Evolutionary conservation across 2,329 filamentous ascomycete species (phyloP).

Genomic region (Diaporthe helianthi): DNA sequence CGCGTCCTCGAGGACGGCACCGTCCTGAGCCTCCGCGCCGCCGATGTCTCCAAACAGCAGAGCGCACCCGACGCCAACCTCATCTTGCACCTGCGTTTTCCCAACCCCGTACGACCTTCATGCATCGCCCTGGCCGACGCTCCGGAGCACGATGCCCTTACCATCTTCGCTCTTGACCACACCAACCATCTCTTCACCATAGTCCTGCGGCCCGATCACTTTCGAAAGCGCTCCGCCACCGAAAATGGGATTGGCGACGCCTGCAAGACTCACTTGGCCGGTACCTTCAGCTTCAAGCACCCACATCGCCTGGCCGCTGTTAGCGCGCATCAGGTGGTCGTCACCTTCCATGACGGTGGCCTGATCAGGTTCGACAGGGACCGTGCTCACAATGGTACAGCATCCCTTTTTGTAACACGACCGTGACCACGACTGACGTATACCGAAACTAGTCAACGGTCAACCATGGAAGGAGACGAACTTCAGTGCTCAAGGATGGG

Average conservation of each 20-base stretch:
- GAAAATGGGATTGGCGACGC: slow-evolving; percentile 78
- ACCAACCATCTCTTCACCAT: slow-evolving; percentile 84
- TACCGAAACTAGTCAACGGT: slow-evolving; percentile 38
- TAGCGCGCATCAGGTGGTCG: slow-evolving; percentile 74
- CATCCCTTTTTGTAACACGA: neutral
- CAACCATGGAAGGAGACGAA: slow-evolving; percentile 73
- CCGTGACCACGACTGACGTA: neutral
- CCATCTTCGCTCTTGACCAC: slow-evolving; percentile 80
- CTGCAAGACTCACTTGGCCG: slow-evolving; percentile 76
- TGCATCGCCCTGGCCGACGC: slow-evolving; percentile 86
- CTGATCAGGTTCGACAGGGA: slow-evolving; percentile 74
- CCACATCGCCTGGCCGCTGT: slow-evolving; percentile 83
- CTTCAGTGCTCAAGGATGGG: slow-evolving; percentile 77
- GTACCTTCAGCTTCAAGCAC: slow-evolving; percentile 77
- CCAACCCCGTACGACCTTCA: slow-evolving; percentile 73
- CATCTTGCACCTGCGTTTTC: slow-evolving; percentile 80
- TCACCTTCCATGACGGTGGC: slow-evolving; percentile 82
- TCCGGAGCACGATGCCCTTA: slow-evolving; percentile 77
- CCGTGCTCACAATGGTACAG: slow-evolving; percentile 54
- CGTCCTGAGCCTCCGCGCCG: slow-evolving; percentile 80
- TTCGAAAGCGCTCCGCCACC: slow-evolving; percentile 71
- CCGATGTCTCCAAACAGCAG: slow-evolving; percentile 77
- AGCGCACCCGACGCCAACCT: slow-evolving; percentile 73
- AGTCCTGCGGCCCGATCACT: slow-evolving; percentile 82
- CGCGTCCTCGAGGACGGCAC: slow-evolving; percentile 81